A percentile compares a stretch with the other conserved stretches of the same genome.
Evolutionary conservation across 768 basidiomycete species (phyloP).

Genomic region (Naematelia aurantialba): DNA sequence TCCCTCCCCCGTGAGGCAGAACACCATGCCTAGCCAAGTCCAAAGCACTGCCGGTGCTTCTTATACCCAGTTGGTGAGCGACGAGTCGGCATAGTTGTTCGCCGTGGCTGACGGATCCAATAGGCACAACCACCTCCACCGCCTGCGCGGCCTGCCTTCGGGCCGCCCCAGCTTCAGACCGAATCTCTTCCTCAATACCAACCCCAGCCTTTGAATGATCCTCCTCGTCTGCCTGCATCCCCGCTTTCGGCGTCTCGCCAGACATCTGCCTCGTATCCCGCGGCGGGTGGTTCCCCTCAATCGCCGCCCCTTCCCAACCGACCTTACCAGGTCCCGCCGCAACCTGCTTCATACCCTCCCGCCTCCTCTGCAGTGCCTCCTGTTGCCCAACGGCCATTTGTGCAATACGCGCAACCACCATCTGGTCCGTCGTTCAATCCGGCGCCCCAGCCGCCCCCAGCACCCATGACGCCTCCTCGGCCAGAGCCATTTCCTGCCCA

Average conservation of each 20-base stretch:
- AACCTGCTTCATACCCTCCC: constrained; percentile 4
- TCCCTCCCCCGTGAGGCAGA: too few species aligned
- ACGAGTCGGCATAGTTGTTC: too few species aligned
- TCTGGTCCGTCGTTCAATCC: neutral
- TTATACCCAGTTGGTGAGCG: too few species aligned
- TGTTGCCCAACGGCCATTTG: constrained; percentile 21
- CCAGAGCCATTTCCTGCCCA: neutral
- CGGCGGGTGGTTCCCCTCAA: constrained; percentile 11
- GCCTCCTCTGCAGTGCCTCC: constrained; percentile 10
- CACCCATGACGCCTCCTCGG: neutral
- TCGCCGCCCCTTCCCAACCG: constrained; percentile 37
- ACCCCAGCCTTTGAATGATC: constrained; percentile 45
- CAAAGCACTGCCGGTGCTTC: too few species aligned
- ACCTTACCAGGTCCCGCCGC: constrained; percentile 12
- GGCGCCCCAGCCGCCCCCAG: neutral
- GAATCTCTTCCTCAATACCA: constrained; percentile 42
- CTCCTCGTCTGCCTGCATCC: constrained; percentile 41
- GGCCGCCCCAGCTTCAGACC: constrained; percentile 3
- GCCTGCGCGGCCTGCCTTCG: constrained; percentile 22
- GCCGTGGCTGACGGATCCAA: neutral
- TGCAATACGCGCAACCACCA: constrained; percentile 13
- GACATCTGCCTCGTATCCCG: constrained; percentile 21
- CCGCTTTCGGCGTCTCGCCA: constrained; percentile 32
- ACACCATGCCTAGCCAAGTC: too few species aligned
- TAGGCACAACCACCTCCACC: constrained; percentile 22